These are phyloP conservation scores for Flagelloscypha sp. DNA, from an alignment of 768 basidiomycete species.

Conservation along the genomic window DNA sequence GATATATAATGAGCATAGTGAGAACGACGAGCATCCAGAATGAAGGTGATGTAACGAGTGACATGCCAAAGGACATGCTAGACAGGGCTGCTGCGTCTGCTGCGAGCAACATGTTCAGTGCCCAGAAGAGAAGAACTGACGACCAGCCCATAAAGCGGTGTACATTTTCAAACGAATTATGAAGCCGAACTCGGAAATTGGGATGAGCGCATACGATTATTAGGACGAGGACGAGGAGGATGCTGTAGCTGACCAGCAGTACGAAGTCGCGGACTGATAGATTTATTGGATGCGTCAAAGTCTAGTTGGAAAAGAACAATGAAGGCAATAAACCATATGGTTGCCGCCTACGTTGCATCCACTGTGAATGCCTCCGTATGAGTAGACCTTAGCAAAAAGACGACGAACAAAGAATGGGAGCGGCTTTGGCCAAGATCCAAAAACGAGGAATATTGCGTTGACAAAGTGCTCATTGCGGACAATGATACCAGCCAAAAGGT, in stretches of 20 bases:
- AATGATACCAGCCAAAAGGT: slow-evolving; percentile 39
- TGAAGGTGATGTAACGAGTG: slow-evolving; percentile 34
- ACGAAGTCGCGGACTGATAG: slow-evolving; percentile 30
- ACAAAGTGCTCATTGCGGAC: slow-evolving; percentile 53
- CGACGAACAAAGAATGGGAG: slow-evolving; percentile 46
- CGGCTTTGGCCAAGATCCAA: too few relatives aligned
- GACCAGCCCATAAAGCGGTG: slow-evolving; percentile 56
- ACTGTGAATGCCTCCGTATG: slow-evolving; percentile 53
- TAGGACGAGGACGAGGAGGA: slow-evolving; percentile 36
- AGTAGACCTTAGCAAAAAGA: slow-evolving; percentile 47
- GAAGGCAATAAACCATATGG: slow-evolving; percentile 45
- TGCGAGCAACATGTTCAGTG: slow-evolving; percentile 27
- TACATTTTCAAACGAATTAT: slow-evolving; percentile 46
- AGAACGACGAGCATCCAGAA: slow-evolving; percentile 53
- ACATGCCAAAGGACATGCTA: slow-evolving; percentile 32
- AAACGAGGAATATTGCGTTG: slow-evolving; percentile 47
- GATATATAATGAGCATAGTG: slow-evolving; percentile 45
- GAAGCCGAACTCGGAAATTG: slow-evolving; percentile 33
- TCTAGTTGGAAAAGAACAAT: slow-evolving; percentile 45
- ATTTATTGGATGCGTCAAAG: slow-evolving; percentile 15
- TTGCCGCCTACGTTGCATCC: slow-evolving; percentile 48
- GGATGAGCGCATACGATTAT: slow-evolving; percentile 49
- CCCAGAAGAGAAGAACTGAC: slow-evolving; percentile 44
- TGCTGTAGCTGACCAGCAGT: slow-evolving; percentile 47
- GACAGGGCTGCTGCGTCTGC: slow-evolving; percentile 40